Conservation (phyloP, 2,329 filamentous ascomycete genomes). For the Ophiocordyceps robertsii region DNA sequence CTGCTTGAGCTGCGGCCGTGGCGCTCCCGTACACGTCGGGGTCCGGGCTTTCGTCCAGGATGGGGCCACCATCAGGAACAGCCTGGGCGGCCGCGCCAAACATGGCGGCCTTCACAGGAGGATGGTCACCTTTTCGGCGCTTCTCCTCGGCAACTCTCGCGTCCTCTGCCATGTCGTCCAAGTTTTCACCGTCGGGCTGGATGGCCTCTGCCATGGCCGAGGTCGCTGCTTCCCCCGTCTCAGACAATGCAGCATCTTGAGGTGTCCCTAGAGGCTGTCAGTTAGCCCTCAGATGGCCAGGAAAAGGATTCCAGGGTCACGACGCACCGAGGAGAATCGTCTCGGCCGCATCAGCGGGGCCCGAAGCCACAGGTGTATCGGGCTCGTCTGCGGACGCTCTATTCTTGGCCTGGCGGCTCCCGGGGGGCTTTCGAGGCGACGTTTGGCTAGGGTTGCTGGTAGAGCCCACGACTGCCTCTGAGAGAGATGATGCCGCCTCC, state of each 20-base stretch:
- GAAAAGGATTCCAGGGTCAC: not conserved
- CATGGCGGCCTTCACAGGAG: constrained; percentile 30
- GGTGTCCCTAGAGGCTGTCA: not conserved
- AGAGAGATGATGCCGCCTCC: constrained; percentile 12
- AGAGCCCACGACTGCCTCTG: not conserved
- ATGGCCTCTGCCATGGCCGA: not conserved
- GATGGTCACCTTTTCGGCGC: constrained; percentile 11
- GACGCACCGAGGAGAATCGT: not conserved
- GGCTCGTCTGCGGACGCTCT: not conserved
- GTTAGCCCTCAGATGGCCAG: not conserved
- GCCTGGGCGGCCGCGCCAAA: constrained; percentile 38
- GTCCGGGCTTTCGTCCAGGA: constrained; percentile 30
- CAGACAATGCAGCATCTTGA: not conserved
- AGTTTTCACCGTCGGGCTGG: constrained; percentile 10
- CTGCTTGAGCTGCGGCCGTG: constrained; percentile 34
- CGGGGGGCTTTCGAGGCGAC: not conserved
- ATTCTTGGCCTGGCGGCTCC: not conserved
- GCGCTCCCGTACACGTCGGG: constrained; percentile 21
- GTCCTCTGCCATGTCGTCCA: constrained; percentile 12
- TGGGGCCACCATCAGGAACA: constrained; percentile 31
- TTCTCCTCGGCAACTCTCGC: constrained; percentile 7
- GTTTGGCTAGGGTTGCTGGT: too few relatives aligned
- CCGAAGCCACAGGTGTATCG: not conserved
- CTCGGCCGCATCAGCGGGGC: not conserved
- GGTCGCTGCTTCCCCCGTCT: not conserved